These are phyloP conservation scores for Sporothrix inflata DNA, from an alignment of 2,329 filamentous ascomycete species.

Conservation along the genomic window DNA sequence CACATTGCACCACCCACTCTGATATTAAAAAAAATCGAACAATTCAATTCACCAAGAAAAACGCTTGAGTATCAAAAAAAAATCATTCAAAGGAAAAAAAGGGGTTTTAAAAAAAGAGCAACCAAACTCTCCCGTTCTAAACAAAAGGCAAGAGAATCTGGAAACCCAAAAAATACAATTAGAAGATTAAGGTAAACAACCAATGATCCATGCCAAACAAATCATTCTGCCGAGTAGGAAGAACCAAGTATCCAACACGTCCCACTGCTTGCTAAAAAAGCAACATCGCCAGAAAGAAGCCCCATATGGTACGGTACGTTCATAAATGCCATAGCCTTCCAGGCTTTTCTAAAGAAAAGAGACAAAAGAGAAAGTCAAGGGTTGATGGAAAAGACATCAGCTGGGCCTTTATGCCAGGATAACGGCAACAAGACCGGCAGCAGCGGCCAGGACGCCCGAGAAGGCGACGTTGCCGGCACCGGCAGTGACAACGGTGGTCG, in stretches of 20 bases:
- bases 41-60: slow-evolving; percentile 14
- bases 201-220: slow-evolving; percentile 38
- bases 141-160: slow-evolving; percentile 27
- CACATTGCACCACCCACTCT: too few relatives aligned
- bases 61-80: slow-evolving; percentile 12
- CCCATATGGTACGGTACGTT: slow-evolving; percentile 34
- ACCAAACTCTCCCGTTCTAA: slow-evolving; percentile 25
- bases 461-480: slow-evolving; percentile 58
- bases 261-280: slow-evolving; percentile 36
- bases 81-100: slow-evolving; percentile 14
- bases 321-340: slow-evolving; percentile 45
- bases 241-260: slow-evolving; percentile 33
- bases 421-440: slow-evolving; percentile 58
- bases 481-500: slow-evolving; percentile 49
- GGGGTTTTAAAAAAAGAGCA: slow-evolving; percentile 31
- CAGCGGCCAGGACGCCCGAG: slow-evolving; percentile 59
- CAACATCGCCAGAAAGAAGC: slow-evolving; percentile 37
- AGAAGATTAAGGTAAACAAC: slow-evolving; percentile 50
- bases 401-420: slow-evolving; percentile 54
- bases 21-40: not conserved
- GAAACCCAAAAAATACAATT: slow-evolving; percentile 45
- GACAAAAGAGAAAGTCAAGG: slow-evolving; percentile 33
- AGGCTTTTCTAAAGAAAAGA: slow-evolving; percentile 46
- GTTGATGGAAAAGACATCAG: slow-evolving; percentile 23
- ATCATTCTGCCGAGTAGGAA: slow-evolving; percentile 11